Evolutionary conservation across 1,284 basidiomycete species (phyloP).

Genomic region (Tylopilus sp.): DNA sequence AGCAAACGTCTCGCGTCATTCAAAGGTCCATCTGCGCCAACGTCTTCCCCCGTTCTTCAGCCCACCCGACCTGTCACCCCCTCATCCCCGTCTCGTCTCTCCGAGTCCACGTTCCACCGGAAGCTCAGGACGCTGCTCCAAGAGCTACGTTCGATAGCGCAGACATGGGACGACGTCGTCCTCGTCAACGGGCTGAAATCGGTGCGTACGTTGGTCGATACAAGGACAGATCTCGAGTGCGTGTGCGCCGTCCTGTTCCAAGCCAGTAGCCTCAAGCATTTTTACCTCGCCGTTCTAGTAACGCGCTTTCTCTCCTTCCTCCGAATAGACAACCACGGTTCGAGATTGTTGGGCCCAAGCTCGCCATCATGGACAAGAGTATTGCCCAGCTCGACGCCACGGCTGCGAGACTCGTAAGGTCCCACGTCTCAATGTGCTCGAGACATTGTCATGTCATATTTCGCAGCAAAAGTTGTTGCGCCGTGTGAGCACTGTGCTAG

Average conservation of each 20-base stretch:
- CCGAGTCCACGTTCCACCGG: slow-evolving; percentile 69
- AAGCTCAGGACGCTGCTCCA: slow-evolving; percentile 58
- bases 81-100: slow-evolving; percentile 48
- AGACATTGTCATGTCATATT: not conserved
- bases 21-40: slow-evolving; percentile 68
- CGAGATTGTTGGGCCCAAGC: slow-evolving; percentile 55
- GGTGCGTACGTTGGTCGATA: slow-evolving; percentile 58
- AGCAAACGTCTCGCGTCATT: slow-evolving; percentile 64
- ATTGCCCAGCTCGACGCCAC: slow-evolving; percentile 57
- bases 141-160: slow-evolving; percentile 54
- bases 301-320: slow-evolving; percentile 53
- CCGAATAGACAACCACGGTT: slow-evolving; percentile 48
- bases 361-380: slow-evolving; percentile 61
- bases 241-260: slow-evolving; percentile 23
- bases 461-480: slow-evolving; percentile 63
- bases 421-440: not conserved
- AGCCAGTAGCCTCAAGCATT: not conserved
- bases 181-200: slow-evolving; percentile 69
- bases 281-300: slow-evolving; percentile 39
- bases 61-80: slow-evolving; percentile 38
- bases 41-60: slow-evolving; percentile 54
- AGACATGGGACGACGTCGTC: slow-evolving; percentile 74
- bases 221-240: slow-evolving; percentile 74
- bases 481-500: slow-evolving; percentile 55
- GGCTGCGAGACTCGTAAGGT: slow-evolving; percentile 57